These are phyloP conservation scores for Prosopis cineraria DNA, from an alignment of 306 rosid genomes.

Conservation along the genomic window DNA sequence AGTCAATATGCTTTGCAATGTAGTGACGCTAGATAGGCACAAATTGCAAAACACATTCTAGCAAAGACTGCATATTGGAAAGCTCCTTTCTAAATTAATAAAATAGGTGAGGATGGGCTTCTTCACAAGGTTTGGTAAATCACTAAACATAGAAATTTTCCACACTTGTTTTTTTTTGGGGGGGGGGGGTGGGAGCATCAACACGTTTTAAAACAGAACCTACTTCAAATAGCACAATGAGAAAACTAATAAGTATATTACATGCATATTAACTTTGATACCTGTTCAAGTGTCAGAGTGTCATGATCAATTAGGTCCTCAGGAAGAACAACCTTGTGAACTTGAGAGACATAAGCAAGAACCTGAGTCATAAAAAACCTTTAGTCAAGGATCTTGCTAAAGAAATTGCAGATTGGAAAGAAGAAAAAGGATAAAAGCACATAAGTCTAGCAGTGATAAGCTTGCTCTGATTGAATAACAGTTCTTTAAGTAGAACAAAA, in stretches of 20 bases:
- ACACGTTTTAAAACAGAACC: slow-evolving; percentile 22
- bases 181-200: background rate
- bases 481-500: background rate
- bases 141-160: slow-evolving; percentile 24
- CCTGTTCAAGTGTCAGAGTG: slow-evolving; percentile 67
- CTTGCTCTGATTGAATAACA: background rate
- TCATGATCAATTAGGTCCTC: slow-evolving; percentile 65
- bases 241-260: slow-evolving; percentile 11
- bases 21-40: slow-evolving; percentile 4
- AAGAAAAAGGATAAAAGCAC: background rate
- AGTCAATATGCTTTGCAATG: slow-evolving; percentile 4
- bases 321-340: slow-evolving; percentile 78
- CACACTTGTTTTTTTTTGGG: background rate
- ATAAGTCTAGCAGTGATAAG: slow-evolving; percentile 15
- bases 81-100: background rate
- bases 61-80: slow-evolving; percentile 13
- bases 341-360: slow-evolving; percentile 97
- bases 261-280: slow-evolving; percentile 35
- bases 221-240: slow-evolving; percentile 14
- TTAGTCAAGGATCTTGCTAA: slow-evolving; percentile 31
- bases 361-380: slow-evolving; percentile 54
- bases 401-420: slow-evolving; percentile 22
- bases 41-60: slow-evolving; percentile 21
- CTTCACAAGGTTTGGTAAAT: slow-evolving; percentile 11
- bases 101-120: background rate